Evolutionary conservation across 345 rosid species (phyloP).

Genomic region (Eucalyptus viminalis): DNA sequence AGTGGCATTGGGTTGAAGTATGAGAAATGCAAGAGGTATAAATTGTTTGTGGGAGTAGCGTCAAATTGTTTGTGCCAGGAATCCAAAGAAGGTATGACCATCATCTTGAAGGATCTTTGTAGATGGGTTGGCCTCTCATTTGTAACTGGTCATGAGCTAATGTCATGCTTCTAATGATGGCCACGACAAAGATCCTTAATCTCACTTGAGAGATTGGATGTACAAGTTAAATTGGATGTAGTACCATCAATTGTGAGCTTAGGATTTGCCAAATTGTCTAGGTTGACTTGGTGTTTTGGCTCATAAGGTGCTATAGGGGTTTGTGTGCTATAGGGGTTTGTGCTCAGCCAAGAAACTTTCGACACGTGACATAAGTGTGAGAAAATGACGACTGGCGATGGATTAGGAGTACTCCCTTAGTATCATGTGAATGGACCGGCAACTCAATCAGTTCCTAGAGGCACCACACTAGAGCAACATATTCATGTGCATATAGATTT

Average conservation of each 20-base stretch:
- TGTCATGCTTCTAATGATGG: background rate
- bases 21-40: background rate
- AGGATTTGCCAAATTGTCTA: background rate
- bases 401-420: background rate
- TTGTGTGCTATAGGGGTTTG: background rate
- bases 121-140: background rate
- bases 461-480: background rate
- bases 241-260: background rate
- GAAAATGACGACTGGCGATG: background rate
- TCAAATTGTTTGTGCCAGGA: background rate
- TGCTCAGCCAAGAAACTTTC: background rate
- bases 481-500: background rate
- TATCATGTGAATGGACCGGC: background rate
- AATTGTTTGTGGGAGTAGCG: background rate
- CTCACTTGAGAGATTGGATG: background rate
- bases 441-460: background rate
- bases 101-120: background rate
- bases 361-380: background rate
- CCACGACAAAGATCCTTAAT: too few species aligned
- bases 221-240: background rate
- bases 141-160: background rate
- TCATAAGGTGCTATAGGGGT: background rate
- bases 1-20: background rate
- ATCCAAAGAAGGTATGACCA: background rate
- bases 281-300: background rate